phyloP scores from a whole-genome alignment of 2,329 filamentous ascomycete species.

The Ophiostoma quercus region DNA sequence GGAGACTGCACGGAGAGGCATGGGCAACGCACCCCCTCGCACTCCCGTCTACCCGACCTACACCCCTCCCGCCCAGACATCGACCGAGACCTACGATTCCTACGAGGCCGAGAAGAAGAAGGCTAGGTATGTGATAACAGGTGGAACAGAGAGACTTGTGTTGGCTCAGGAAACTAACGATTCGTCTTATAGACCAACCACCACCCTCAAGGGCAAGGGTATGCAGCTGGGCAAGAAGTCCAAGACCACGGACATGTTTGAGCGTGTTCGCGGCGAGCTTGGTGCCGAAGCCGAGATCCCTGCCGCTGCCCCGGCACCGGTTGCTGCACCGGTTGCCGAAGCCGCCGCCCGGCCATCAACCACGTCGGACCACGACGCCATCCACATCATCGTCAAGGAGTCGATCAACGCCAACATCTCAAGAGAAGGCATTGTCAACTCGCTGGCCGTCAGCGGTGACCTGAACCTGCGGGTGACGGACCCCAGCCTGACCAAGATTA shows the following conservation, averaged over 20 bases:
- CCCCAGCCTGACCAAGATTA: slow-evolving; percentile 82
- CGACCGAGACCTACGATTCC: slow-evolving; percentile 79
- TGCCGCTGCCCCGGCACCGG: slow-evolving; percentile 55
- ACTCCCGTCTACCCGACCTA: slow-evolving; percentile 85
- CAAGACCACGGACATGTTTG: slow-evolving; percentile 95
- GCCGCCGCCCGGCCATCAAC: slow-evolving; percentile 50
- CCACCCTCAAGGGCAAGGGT: slow-evolving; percentile 82
- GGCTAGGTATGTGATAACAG: slow-evolving; percentile 57
- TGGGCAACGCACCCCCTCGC: slow-evolving; percentile 51
- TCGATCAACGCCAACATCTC: slow-evolving; percentile 85
- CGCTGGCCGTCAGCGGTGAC: slow-evolving; percentile 85
- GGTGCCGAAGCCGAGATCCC: slow-evolving; percentile 82
- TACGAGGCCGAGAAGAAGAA: slow-evolving; percentile 99
- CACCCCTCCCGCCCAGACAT: slow-evolving; percentile 63
- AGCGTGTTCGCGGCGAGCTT: slow-evolving; percentile 86
- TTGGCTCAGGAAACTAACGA: not conserved
- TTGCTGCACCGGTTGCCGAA: slow-evolving; percentile 26
- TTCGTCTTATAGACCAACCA: not conserved
- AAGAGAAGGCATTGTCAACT: slow-evolving; percentile 79
- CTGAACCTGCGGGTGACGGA: slow-evolving; percentile 87
- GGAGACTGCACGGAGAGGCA: slow-evolving; percentile 71
- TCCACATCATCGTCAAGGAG: slow-evolving; percentile 84
- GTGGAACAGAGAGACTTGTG: not conserved
- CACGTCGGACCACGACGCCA: slow-evolving; percentile 71
- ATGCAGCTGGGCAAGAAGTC: slow-evolving; percentile 99